These are phyloP conservation scores for Saccharomycopsis hybrid DNA, from an alignment of 1,139 yeast species.

Conservation along the genomic window DNA sequence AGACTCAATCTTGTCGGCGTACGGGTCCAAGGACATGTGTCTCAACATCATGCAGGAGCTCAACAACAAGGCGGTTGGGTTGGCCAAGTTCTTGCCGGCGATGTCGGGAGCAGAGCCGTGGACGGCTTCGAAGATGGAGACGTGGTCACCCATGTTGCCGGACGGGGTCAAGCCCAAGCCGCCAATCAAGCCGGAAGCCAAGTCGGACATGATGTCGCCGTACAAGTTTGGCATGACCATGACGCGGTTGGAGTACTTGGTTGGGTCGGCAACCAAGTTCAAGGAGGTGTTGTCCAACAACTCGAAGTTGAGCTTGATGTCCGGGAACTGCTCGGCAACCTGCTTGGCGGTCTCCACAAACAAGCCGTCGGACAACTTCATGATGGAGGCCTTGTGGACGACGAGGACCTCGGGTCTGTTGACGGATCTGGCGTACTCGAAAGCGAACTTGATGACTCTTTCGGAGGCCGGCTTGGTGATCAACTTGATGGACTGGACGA, in stretches of 20 bases:
- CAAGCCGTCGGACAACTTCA: constrained; percentile 97
- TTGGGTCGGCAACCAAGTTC: constrained; percentile 83
- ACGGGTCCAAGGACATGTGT: constrained; percentile 83
- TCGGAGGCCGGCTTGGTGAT: constrained; percentile 95
- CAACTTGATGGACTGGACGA: constrained; percentile 94
- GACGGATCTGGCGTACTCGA: constrained; percentile 88
- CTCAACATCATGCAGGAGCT: constrained; percentile 98
- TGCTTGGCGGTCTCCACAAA: constrained; percentile 90
- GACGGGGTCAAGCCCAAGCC: constrained; percentile 98
- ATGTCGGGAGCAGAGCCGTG: constrained; percentile 99
- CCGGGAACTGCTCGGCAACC: constrained; percentile 88
- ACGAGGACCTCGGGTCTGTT: constrained; percentile 86
- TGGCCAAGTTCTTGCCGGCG: constrained; percentile 96
- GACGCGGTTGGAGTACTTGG: constrained; percentile 74
- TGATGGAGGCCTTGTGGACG: constrained; percentile 97
- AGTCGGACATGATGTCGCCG: constrained; percentile 97
- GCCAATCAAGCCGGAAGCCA: constrained; percentile 96
- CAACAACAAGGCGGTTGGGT: constrained; percentile 94
- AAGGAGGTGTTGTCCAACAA: constrained; percentile 93
- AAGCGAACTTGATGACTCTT: constrained; percentile 93
- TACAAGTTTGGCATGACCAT: constrained; percentile 99
- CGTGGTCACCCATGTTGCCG: constrained; percentile 98
- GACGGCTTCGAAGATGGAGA: constrained; percentile 97
- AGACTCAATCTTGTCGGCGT: constrained; percentile 77
- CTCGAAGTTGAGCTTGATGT: constrained; percentile 73